A percentile compares a stretch with the other conserved stretches of the same genome.
Evolutionary conservation across 2,329 filamentous ascomycete genomes (phyloP).

Genomic region (Fusarium sp.): DNA sequence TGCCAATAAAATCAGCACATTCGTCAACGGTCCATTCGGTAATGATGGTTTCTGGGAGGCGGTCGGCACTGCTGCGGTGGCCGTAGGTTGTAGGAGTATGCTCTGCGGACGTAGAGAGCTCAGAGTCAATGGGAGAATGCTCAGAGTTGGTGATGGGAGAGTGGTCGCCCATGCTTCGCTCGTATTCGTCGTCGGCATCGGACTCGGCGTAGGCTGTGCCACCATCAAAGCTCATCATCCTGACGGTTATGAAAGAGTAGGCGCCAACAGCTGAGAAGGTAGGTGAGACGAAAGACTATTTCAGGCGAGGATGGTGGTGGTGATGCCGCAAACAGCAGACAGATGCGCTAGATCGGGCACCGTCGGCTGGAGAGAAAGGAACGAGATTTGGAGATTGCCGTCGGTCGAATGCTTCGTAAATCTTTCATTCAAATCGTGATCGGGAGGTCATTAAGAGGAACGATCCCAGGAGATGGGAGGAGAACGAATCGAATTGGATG

Average conservation of each 20-base stretch:
- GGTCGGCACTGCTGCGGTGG: constrained; percentile 72
- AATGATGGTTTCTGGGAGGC: constrained; percentile 79
- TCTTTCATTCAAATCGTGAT: constrained; percentile 40
- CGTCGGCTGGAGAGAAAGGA: constrained; percentile 25
- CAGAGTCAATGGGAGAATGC: constrained; percentile 77
- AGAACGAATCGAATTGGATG: constrained; percentile 30
- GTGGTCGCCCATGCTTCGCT: constrained; percentile 76
- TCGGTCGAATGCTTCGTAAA: constrained; percentile 20
- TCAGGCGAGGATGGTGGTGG: constrained; percentile 22
- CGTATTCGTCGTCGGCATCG: constrained; percentile 86
- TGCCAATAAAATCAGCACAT: constrained; percentile 87
- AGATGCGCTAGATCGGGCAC: constrained; percentile 29
- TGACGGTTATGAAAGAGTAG: constrained; percentile 34
- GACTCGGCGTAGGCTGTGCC: constrained; percentile 81
- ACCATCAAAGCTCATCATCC: constrained; percentile 70
- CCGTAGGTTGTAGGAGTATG: constrained; percentile 85
- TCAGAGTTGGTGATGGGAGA: constrained; percentile 78
- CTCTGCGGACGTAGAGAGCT: constrained; percentile 75
- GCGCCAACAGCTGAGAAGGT: constrained; percentile 25
- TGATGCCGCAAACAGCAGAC: constrained; percentile 30
- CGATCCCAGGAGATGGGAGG: constrained; percentile 9
- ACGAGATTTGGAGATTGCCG: constrained; percentile 21
- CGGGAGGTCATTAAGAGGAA: constrained; percentile 14
- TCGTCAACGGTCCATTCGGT: constrained; percentile 87
- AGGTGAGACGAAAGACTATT: constrained; percentile 17